These are phyloP conservation scores for Mrakia hoshinonis DNA, from an alignment of 768 basidiomycete genomes.

Conservation along the genomic window DNA sequence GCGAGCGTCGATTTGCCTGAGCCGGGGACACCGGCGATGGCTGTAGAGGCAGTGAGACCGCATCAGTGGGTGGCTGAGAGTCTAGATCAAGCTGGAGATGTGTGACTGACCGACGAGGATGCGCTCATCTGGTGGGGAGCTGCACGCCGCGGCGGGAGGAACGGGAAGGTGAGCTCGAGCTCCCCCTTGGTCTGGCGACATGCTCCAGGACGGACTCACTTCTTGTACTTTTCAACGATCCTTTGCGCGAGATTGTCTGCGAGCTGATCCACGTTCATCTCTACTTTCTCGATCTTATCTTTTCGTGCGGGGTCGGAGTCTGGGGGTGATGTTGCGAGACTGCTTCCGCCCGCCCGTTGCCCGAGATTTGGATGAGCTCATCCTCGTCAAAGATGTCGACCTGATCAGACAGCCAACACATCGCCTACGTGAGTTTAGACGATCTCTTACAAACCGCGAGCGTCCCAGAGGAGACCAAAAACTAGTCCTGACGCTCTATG, in stretches of 20 bases:
- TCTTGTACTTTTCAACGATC: not conserved
- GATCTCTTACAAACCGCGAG: no score
- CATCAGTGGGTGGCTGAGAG: not conserved
- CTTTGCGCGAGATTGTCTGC: not conserved
- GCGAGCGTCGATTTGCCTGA: constrained; percentile 79
- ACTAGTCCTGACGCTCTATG: no score
- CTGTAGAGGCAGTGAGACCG: not conserved
- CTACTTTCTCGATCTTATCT: not conserved
- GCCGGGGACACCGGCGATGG: constrained; percentile 48
- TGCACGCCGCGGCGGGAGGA: not conserved
- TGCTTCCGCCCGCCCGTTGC: not conserved
- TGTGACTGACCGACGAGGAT: not conserved
- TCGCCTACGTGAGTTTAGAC: no score
- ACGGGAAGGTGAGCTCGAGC: not conserved
- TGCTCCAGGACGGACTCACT: not conserved
- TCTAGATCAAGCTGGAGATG: no score
- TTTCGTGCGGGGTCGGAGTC: no score
- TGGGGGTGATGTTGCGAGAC: not conserved
- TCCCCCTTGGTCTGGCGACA: not conserved
- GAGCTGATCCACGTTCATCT: not conserved
- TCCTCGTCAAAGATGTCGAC: no score
- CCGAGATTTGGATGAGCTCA: no score
- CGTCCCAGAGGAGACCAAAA: no score
- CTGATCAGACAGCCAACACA: not conserved
- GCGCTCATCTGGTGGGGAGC: not conserved